phyloP scores from a whole-genome alignment of 1,139 yeast species.

The Debaryomyces nepalensis region DNA sequence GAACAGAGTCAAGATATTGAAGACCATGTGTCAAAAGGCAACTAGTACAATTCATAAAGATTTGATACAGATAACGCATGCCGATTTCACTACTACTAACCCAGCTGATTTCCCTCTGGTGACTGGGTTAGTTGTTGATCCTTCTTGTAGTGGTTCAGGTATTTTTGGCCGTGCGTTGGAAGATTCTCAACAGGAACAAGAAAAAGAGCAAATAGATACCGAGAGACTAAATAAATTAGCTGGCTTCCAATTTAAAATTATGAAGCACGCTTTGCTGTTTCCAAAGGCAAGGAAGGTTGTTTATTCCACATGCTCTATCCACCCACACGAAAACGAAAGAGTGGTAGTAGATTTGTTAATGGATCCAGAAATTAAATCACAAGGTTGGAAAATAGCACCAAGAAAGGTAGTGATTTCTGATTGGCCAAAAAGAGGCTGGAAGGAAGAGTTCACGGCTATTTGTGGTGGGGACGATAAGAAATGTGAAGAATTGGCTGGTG shows the following conservation, averaged over 20 bases:
- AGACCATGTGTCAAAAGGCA: constrained; percentile 80
- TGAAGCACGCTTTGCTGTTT: constrained; percentile 84
- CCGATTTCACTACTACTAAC: constrained; percentile 76
- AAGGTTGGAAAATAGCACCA: constrained; percentile 77
- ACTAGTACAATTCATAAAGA: constrained; percentile 53
- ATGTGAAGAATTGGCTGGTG: constrained; percentile 67
- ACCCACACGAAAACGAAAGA: constrained; percentile 89
- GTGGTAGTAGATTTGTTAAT: constrained; percentile 79
- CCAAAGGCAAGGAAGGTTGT: constrained; percentile 81
- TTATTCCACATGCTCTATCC: constrained; percentile 94
- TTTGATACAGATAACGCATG: constrained; percentile 72
- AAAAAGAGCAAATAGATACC: constrained; percentile 49
- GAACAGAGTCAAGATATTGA: constrained; percentile 70
- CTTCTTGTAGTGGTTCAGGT: constrained; percentile 97
- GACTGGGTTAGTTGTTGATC: constrained; percentile 88
- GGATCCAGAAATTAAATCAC: constrained; percentile 60
- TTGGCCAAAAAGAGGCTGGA: constrained; percentile 87
- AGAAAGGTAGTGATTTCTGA: constrained; percentile 69
- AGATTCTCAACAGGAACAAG: constrained; percentile 48
- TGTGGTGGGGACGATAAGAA: constrained; percentile 48
- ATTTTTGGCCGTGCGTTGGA: constrained; percentile 82
- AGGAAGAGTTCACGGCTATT: constrained; percentile 61
- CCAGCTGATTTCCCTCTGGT: constrained; percentile 68
- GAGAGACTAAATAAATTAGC: constrained; percentile 74
- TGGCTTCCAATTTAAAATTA: constrained; percentile 83